phyloP scores from a whole-genome alignment of 129 eudicot genomes.

The Escallonia herrerae region DNA sequence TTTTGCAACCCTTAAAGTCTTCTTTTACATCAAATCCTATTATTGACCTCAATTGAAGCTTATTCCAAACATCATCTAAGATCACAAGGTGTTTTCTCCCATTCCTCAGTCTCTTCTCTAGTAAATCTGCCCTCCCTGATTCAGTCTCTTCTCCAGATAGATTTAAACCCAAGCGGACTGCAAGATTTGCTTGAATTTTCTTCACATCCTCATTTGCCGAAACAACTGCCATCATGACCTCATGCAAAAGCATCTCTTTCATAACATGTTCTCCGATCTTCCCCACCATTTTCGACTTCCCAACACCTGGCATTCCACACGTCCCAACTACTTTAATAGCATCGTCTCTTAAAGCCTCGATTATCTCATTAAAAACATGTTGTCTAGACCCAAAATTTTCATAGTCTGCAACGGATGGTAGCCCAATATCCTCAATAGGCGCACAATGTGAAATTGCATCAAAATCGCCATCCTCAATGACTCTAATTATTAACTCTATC shows the following conservation, averaged over 20 bases:
- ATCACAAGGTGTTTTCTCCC: constrained; percentile 6
- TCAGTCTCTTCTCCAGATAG: neutral
- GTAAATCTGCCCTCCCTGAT: neutral
- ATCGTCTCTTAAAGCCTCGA: too few species aligned
- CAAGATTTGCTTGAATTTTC: constrained; percentile 6
- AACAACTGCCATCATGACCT: constrained; percentile 2
- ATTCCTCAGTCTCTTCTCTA: neutral
- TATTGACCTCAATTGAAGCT: neutral
- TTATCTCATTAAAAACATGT: too few species aligned
- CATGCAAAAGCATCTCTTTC: neutral
- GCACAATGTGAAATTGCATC: too few species aligned
- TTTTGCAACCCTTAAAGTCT: neutral
- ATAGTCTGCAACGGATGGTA: too few species aligned
- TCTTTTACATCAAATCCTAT: constrained; percentile 13
- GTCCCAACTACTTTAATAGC: too few species aligned
- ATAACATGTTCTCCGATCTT: too few species aligned
- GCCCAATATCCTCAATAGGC: too few species aligned
- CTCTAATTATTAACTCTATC: too few species aligned
- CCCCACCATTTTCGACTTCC: too few species aligned
- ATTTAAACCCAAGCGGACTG: neutral
- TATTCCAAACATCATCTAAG: constrained; percentile 25
- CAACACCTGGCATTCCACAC: too few species aligned
- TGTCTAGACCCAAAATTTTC: too few species aligned
- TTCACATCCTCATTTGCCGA: neutral
- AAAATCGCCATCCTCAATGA: too few species aligned